These are phyloP conservation scores for Pleurotus ostreatus DNA, from an alignment of 768 basidiomycete species.

Conservation along the genomic window DNA sequence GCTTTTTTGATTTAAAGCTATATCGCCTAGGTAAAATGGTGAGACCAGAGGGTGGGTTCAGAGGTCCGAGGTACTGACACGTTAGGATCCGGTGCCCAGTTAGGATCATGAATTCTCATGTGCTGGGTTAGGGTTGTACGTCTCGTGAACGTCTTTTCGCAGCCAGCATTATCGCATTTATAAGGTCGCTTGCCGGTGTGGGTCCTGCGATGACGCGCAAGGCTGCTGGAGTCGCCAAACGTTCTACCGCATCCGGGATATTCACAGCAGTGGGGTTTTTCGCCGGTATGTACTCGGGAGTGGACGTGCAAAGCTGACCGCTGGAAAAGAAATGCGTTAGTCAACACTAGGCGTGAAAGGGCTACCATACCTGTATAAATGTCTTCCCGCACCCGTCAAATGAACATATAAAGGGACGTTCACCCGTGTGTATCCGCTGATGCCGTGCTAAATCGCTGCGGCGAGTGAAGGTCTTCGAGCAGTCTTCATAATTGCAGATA, in stretches of 20 bases:
- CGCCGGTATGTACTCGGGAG: slow-evolving; percentile 85
- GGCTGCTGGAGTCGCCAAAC: slow-evolving; percentile 88
- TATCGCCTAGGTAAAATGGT: slow-evolving; percentile 51
- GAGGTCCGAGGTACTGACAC: slow-evolving; percentile 45
- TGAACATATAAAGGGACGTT: slow-evolving; percentile 77
- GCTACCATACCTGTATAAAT: slow-evolving; percentile 74
- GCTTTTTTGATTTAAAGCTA: slow-evolving; percentile 73
- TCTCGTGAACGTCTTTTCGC: slow-evolving; percentile 86
- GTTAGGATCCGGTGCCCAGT: slow-evolving; percentile 81
- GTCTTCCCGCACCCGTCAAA: slow-evolving; percentile 79
- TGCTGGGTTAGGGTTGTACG: slow-evolving; percentile 82
- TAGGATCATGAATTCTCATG: slow-evolving; percentile 84
- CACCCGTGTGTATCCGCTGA: slow-evolving; percentile 88
- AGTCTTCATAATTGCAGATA: slow-evolving; percentile 67
- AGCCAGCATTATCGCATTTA: slow-evolving; percentile 78
- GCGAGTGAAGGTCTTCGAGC: slow-evolving; percentile 78
- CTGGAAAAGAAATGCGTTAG: slow-evolving; percentile 32
- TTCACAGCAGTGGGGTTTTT: slow-evolving; percentile 89
- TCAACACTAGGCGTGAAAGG: slow-evolving; percentile 10
- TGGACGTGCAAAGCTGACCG: slow-evolving; percentile 89
- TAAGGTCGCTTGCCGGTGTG: slow-evolving; percentile 86
- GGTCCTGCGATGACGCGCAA: slow-evolving; percentile 87
- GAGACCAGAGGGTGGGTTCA: slow-evolving; percentile 10
- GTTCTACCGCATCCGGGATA: slow-evolving; percentile 85
- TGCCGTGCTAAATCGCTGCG: slow-evolving; percentile 83